These are phyloP conservation scores for Sphagnum fallax DNA, from an alignment of 228 moss, liverwort and hornwort species.

Conservation along the genomic window DNA sequence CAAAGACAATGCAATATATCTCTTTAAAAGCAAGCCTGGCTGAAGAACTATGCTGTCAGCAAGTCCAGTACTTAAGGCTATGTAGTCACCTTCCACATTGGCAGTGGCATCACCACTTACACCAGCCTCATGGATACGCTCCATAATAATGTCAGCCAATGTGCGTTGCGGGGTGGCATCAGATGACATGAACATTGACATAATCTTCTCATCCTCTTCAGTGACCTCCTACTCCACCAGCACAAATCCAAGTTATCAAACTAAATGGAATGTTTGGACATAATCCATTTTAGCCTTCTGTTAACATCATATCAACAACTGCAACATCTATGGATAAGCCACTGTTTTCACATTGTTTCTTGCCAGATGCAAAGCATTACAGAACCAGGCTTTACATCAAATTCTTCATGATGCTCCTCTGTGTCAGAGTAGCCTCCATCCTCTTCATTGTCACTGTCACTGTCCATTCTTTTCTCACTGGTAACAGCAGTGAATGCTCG, in stretches of 20 bases:
- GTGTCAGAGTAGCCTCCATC: constrained; percentile 61
- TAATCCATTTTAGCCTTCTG: too few relatives aligned
- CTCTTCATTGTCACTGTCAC: constrained; percentile 65
- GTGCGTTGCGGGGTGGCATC: constrained; percentile 75
- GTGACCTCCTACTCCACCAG: constrained; percentile 57
- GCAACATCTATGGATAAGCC: too few relatives aligned
- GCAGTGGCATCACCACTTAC: constrained; percentile 27
- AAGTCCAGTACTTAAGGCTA: too few relatives aligned
- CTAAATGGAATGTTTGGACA: too few relatives aligned
- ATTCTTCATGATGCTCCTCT: constrained; percentile 43
- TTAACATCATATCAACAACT: too few relatives aligned
- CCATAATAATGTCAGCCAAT: constrained; percentile 87
- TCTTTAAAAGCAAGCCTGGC: too few relatives aligned
- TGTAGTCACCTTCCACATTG: constrained; percentile 42
- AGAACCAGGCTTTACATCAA: constrained; percentile 14
- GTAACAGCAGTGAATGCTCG: constrained; percentile 61
- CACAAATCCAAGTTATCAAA: not conserved
- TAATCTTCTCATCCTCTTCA: constrained; percentile 76
- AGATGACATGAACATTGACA: constrained; percentile 81
- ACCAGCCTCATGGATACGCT: constrained; percentile 81
- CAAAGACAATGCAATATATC: too few relatives aligned
- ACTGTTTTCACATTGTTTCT: too few relatives aligned
- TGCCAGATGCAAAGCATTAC: too few relatives aligned
- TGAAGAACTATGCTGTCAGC: too few relatives aligned
- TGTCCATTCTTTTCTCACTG: constrained; percentile 33